These are phyloP conservation scores for Cotoneaster glaucophyllus DNA, from an alignment of 306 rosid genomes.

Conservation along the genomic window DNA sequence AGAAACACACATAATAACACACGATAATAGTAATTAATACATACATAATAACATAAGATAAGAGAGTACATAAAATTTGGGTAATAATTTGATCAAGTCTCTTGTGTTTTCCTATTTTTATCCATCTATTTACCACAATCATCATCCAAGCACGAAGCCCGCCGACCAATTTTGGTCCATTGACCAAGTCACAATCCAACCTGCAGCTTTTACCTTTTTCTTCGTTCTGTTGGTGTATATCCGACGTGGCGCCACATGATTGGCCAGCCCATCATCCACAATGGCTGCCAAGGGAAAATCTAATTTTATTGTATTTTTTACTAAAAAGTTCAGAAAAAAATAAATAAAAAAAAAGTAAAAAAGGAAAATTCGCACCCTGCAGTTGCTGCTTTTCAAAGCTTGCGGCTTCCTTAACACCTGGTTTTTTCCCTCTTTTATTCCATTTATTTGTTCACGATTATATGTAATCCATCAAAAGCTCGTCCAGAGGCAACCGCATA, in stretches of 20 bases:
- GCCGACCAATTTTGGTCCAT: neutral
- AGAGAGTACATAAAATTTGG: no score
- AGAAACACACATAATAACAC: no score
- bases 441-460: neutral
- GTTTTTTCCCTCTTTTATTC: neutral
- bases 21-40: no score
- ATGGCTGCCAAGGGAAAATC: neutral
- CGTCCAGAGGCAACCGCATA: constrained; percentile 32
- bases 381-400: neutral
- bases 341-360: neutral
- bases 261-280: neutral
- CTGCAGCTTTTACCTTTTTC: neutral
- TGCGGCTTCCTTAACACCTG: constrained; percentile 7
- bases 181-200: constrained; percentile 34
- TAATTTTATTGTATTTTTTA: neutral
- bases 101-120: neutral
- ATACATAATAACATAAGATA: no score
- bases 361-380: neutral
- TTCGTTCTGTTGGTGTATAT: neutral
- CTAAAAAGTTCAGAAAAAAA: neutral
- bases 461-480: constrained; percentile 25
- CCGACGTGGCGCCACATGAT: neutral
- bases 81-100: no score
- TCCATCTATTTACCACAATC: neutral
- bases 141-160: neutral